Evolutionary conservation across 331 rosid genomes (phyloP), one percentile per base, ranked within the genome.

Genomic region (Dryas integrifolia): DNA sequence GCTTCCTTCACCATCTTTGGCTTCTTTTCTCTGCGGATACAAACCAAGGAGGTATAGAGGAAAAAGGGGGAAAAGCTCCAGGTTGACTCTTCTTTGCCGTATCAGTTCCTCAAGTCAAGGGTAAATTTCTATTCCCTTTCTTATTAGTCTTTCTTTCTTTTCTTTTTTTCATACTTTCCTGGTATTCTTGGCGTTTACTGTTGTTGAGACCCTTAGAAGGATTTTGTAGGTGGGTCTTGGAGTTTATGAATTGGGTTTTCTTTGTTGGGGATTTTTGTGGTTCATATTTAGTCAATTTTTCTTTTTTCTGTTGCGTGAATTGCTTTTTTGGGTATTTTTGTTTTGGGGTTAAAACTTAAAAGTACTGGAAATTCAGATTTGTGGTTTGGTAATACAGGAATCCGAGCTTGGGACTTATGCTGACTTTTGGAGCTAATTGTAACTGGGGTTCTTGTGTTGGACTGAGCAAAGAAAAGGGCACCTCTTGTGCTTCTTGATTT

Each of bases 401-500:
- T 60, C 49, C 3, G 58, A 53, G 58, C 58, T 53, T 30, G 67
- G 58, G 71, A 43, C 56, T 75, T 68, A 40, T 41, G 52, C 57
- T 16, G 58, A 39, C 51, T 74, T 77, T 58, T 15, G 43, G 16
- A 66, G 80, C 79, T 81, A 58, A n/a, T 74, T 57, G 59, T 38
- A 16, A 75, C 62, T 48, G 67, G 56, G 58, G 64, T 65, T 60
- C 73, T 52, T 35, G 56, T 30, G 38, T 79, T 72, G 41, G 40
- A 12, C 45, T 13, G 65, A 77, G 80, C 78, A 62, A 16, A 63
- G 62, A 60, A 67, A 70, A 75, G 79, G 88, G 85, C 83, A 85
- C 70, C 88, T 84, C 72, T 65, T 82, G 70, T 82, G 82, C 82
- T 59, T 82, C 76, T 76, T 68, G 63, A 69, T 53, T 69, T 77